phyloP scores from a whole-genome alignment of 1,284 basidiomycete species.

The Apiotrichum domesticum region DNA sequence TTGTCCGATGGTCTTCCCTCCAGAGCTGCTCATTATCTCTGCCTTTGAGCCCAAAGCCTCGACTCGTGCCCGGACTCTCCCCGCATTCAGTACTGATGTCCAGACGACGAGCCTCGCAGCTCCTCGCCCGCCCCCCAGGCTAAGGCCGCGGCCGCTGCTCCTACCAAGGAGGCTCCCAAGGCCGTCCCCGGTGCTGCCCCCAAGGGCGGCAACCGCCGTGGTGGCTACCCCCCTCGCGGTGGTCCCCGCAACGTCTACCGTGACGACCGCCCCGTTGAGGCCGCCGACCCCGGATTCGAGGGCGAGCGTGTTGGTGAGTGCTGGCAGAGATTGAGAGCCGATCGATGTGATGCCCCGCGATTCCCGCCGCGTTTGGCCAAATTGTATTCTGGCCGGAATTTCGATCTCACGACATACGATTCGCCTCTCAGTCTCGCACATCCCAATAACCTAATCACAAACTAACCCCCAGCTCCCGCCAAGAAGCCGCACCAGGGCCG shows the following conservation, averaged over 20 bases:
- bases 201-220: slow-evolving; percentile 22
- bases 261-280: slow-evolving; percentile 18
- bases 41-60: too few species aligned
- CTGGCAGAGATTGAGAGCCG: too few species aligned
- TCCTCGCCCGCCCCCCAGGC: slow-evolving; percentile 33
- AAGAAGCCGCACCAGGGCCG: slow-evolving; percentile 32
- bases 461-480: slow-evolving; percentile 21
- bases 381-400: too few species aligned
- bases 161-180: slow-evolving; percentile 22
- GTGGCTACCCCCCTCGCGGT: slow-evolving; percentile 37
- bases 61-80: too few species aligned
- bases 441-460: neutral
- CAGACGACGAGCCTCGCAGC: slow-evolving; percentile 36
- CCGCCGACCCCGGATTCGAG: slow-evolving; percentile 37
- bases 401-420: too few species aligned
- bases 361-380: too few species aligned
- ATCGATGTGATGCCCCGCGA: too few species aligned
- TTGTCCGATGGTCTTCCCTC: too few species aligned
- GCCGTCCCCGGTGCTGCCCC: slow-evolving; percentile 33
- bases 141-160: slow-evolving; percentile 21
- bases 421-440: too few species aligned
- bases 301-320: slow-evolving; percentile 46
- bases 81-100: neutral
- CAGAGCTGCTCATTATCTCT: too few species aligned
- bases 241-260: slow-evolving; percentile 36